A percentile compares a stretch with the other conserved stretches of the same genome.
Conservation (phyloP, 805 yeast genomes). For the Hanseniaspora jakobsenii region DNA sequence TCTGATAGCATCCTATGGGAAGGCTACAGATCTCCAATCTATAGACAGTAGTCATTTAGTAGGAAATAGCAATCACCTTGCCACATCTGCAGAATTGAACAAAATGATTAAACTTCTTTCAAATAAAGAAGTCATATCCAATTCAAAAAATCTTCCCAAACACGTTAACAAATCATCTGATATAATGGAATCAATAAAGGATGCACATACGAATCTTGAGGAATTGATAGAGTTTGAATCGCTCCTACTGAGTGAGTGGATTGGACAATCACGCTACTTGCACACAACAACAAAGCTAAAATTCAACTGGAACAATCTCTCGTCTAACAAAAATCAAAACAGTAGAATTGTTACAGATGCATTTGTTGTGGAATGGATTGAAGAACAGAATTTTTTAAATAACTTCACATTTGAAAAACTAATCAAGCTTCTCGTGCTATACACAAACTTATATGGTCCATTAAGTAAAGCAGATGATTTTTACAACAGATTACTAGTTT, state of each 20-base stretch:
- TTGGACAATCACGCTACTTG: slow-evolving; percentile 6
- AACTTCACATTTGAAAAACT: slow-evolving; percentile 4
- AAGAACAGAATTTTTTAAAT: slow-evolving; percentile 8
- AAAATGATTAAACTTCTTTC: slow-evolving; percentile 11
- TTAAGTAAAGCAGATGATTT: not conserved
- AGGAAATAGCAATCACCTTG: not conserved
- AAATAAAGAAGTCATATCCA: slow-evolving; percentile 12
- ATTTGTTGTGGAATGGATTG: slow-evolving; percentile 4
- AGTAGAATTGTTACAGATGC: slow-evolving; percentile 1
- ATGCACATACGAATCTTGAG: not conserved
- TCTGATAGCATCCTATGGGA: slow-evolving; percentile 28
- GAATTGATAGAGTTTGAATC: slow-evolving; percentile 12
- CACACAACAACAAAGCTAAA: slow-evolving; percentile 5
- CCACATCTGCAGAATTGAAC: slow-evolving; percentile 3
- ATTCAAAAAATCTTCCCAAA: slow-evolving; percentile 11
- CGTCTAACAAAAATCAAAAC: not conserved
- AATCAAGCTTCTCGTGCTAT: not conserved
- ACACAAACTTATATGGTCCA: slow-evolving; percentile 7
- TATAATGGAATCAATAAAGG: slow-evolving; percentile 5
- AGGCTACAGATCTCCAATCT: slow-evolving; percentile 5
- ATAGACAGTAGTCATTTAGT: not conserved
- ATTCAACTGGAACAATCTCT: slow-evolving; percentile 11
- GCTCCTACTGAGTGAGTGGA: slow-evolving; percentile 13
- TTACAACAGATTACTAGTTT: slow-evolving; percentile 1
- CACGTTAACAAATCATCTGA: slow-evolving; percentile 27